Evolutionary conservation across 176 grass and related monocot genomes (phyloP).

Genomic region (Oryza meridionalis): DNA sequence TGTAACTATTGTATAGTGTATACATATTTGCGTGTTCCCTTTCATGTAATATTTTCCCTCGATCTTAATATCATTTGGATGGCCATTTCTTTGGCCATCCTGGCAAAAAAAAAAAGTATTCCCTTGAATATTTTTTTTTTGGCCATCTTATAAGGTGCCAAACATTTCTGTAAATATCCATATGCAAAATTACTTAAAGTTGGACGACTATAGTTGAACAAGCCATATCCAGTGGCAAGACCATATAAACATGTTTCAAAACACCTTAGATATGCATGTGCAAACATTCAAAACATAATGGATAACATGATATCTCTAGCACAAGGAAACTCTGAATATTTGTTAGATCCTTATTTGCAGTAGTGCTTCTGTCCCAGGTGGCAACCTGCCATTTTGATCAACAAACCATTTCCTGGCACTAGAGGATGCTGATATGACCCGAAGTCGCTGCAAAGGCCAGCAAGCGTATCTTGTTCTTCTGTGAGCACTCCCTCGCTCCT

Average conservation of each 20-base stretch:
- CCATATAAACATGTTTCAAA: background rate
- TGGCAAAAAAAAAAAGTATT: background rate
- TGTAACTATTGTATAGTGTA: background rate
- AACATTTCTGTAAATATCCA: conserved; percentile 21
- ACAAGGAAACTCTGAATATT: background rate
- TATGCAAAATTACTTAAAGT: background rate
- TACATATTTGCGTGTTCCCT: background rate
- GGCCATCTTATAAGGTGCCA: background rate
- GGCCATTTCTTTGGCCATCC: too few relatives aligned
- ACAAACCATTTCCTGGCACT: conserved; percentile 44
- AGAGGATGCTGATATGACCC: conserved; percentile 46
- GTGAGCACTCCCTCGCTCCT: conserved; percentile 22
- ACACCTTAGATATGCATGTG: background rate
- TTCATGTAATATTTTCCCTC: too few relatives aligned
- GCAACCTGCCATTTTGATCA: conserved; percentile 52
- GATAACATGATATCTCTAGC: background rate
- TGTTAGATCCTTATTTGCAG: conserved; percentile 63
- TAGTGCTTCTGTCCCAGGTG: conserved; percentile 67
- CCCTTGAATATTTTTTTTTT: conserved; percentile 18
- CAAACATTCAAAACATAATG: background rate
- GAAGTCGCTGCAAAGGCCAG: conserved; percentile 73
- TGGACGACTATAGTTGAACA: conserved; percentile 15
- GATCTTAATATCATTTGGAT: too few relatives aligned
- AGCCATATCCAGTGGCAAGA: background rate
- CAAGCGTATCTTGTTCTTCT: conserved; percentile 60